phyloP scores from a whole-genome alignment of 2,329 filamentous ascomycete species.

The Claviceps sp. region DNA sequence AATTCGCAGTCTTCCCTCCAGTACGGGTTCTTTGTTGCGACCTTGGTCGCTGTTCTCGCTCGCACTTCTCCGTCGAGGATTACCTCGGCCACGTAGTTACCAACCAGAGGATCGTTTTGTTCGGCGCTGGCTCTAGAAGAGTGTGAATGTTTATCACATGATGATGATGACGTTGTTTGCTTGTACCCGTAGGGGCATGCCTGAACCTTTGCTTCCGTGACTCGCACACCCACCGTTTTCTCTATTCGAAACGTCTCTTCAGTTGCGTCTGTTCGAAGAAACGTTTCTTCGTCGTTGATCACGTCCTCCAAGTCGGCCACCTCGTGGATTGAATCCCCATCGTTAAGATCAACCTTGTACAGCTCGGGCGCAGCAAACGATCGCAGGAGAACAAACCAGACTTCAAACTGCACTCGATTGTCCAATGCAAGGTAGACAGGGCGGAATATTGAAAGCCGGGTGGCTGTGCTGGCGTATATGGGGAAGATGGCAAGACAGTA shows the following conservation, averaged over 20 bases:
- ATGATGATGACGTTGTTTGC: constrained; percentile 10
- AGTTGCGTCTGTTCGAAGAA: constrained; percentile 17
- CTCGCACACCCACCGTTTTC: constrained; percentile 43
- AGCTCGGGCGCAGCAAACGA: constrained; percentile 88
- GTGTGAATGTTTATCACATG: constrained; percentile 9
- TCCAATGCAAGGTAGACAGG: constrained; percentile 84
- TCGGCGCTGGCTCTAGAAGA: constrained; percentile 7
- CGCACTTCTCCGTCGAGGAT: constrained; percentile 68
- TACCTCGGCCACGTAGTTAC: constrained; percentile 69
- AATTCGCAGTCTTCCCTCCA: constrained; percentile 78
- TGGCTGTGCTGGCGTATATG: constrained; percentile 67
- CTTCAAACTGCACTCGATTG: constrained; percentile 80
- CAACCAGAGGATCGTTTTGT: constrained; percentile 32
- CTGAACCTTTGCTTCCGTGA: constrained; percentile 51
- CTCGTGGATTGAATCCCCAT: constrained; percentile 29
- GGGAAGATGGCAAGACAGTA: constrained; percentile 94
- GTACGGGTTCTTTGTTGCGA: constrained; percentile 59
- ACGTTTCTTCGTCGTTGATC: constrained; percentile 32
- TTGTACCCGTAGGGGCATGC: constrained; percentile 14
- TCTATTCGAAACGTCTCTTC: constrained; percentile 44
- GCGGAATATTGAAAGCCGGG: constrained; percentile 62
- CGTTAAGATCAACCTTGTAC: constrained; percentile 48
- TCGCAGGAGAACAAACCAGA: constrained; percentile 86
- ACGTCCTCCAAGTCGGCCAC: constrained; percentile 24
- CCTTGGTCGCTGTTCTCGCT: constrained; percentile 60